These are phyloP conservation scores for Diaporthe sp. DNA, from an alignment of 2,329 filamentous ascomycete species.

Conservation along the genomic window DNA sequence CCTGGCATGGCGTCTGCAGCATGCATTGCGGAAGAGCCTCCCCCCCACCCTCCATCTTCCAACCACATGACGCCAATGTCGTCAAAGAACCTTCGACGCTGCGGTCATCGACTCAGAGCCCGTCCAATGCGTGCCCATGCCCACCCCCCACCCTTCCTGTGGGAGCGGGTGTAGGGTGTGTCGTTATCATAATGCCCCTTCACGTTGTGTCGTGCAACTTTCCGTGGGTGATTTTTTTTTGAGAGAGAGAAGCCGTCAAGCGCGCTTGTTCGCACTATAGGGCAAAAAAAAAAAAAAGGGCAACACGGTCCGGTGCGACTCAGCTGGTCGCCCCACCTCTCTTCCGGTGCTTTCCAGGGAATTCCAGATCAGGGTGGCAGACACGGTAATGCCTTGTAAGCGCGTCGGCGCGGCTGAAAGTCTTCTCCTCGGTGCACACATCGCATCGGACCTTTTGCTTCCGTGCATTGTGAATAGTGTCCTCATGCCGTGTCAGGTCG, in stretches of 20 bases:
- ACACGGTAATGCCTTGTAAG: slow-evolving; percentile 94
- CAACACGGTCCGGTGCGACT: not conserved
- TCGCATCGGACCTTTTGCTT: slow-evolving; percentile 96
- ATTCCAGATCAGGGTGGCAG: slow-evolving; percentile 89
- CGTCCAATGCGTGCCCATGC: not conserved
- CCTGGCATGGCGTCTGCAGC: slow-evolving; percentile 5
- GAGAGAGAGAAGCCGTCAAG: not conserved
- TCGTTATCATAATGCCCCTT: not conserved
- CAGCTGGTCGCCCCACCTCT: slow-evolving; percentile 43
- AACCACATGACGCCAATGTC: slow-evolving; percentile 27
- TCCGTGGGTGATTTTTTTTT: not conserved
- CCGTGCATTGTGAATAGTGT: slow-evolving; percentile 94
- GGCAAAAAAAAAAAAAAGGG: not conserved
- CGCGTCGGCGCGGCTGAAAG: slow-evolving; percentile 94
- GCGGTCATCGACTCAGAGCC: slow-evolving; percentile 21
- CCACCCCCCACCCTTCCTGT: not conserved
- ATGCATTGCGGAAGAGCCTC: slow-evolving; percentile 5
- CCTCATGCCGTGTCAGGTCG: slow-evolving; percentile 95
- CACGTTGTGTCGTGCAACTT: not conserved
- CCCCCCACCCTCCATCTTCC: slow-evolving; percentile 17
- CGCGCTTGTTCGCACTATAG: not conserved
- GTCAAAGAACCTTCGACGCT: slow-evolving; percentile 17
- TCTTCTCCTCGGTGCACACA: slow-evolving; percentile 95
- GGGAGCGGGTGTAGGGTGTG: not conserved
- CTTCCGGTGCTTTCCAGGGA: slow-evolving; percentile 71